Base-by-base conservation (phyloP, 306 rosid genomes). In the Acmispon strigosus region DNA sequence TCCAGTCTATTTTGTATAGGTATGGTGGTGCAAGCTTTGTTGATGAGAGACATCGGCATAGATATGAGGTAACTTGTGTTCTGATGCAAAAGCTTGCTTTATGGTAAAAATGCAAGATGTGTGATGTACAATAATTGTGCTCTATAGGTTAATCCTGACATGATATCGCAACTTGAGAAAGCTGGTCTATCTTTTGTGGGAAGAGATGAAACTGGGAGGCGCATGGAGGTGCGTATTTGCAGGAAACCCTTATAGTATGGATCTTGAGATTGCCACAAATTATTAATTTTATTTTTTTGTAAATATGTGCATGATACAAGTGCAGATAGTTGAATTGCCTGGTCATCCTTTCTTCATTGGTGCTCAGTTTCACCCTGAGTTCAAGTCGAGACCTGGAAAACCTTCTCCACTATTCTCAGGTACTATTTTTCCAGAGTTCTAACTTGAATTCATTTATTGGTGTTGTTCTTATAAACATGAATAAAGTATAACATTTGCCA, bases 351-450 rank as follows among this genome's bases (percentile, higher is more conserved):
- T 85, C 83, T 90, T 80, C 36, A 66, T 90, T 51, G 96, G 92
- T 39, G 96, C 82, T 71, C 96, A 90, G 71, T 90, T 90, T 73
- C 96, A 90, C 76, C 96, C 96, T 2, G 96, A 90, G 78, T 90
- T 84, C 62, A 90, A 86, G 78, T 90, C 96, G 1, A 85, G 96
- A 76, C 92, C 96, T 0, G 96, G 93, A 55, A 87, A 85, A 73
- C 96, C 96, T 51, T 87, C 96, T 60, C 87, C 90, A 1, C 76
- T 80, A 48, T 90, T 90, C 83, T 69, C 82, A 52, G 96, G 96
- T 90, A 84, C 44, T 53, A 67, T 66, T 44, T 48, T 49, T 16
- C 14, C 12, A 13, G 24, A 22, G 44, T 10, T 24, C 34, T 52
- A 18, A 22, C 36, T 57, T 10, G n/a, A 47, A 22, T 69, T 57